Evolutionary conservation across 192 early-diverging fungal species (phyloP), one percentile per base, ranked within the genome.

Genomic region (Coemansia sp.): DNA sequence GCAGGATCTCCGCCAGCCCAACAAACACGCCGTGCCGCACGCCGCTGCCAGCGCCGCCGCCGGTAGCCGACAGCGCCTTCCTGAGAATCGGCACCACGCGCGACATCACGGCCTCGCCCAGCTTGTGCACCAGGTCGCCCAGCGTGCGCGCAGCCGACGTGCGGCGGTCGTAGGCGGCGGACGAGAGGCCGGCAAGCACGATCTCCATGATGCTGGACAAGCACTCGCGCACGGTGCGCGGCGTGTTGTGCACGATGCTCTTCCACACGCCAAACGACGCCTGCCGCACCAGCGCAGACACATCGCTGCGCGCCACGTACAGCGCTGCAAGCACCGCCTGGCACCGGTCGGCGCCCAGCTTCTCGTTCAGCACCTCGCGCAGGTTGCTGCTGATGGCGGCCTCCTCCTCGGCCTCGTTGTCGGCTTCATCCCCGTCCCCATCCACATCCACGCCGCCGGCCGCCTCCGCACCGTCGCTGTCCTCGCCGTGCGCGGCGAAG

Each of bases 171-270:
- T 84, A 85, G 21, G 82, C 86, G n/a, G 84, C 80, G 67, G 87
- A 87, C 4, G 93, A 89, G 56, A 99, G 84, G 45, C 86, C 90
- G 13, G 80, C 86, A 46, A 98, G 90, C 26, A 99, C 87, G 73
- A 96, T 91, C 19, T 88, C 83, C 95, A 99, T 98, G 81, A 98
- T 89, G 6, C 88, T 75, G 16, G 92, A 87, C 73, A 99, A 72
- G 62, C 97, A 96, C 72, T 98, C 95, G 86, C 95, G 95, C 67
- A 98, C 85, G 7, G 96, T 97, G 52, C 96, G 90, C 62, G 98
- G 98, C 62, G 96, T 99, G 80, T 99, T 98, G 75, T 82, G 85
- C 16, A 98, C 96, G 66, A 99, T 86, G 58, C 87, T 84, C 87
- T 98, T 98, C 98, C 98, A 99, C 36, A 99, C 96, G 51, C 87